These are phyloP conservation scores for Sporothrix luriei DNA, from an alignment of 2,329 filamentous ascomycete species.

Conservation along the genomic window DNA sequence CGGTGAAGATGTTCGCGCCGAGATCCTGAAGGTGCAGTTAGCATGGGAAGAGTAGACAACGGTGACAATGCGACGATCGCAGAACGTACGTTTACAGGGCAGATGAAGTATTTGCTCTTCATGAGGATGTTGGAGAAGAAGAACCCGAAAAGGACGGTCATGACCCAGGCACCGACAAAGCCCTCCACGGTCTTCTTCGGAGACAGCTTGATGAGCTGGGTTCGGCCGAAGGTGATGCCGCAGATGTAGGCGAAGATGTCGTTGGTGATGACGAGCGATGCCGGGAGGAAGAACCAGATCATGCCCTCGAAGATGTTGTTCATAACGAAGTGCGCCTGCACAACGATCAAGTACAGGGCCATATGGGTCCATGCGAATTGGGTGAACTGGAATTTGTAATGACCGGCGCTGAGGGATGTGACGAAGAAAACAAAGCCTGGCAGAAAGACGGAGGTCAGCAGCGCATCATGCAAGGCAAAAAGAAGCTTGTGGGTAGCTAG, in stretches of 20 bases:
- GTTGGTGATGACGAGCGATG: conserved; percentile 93
- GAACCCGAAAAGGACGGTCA: conserved; percentile 85
- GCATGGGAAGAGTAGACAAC: no score
- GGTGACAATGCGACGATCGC: no score
- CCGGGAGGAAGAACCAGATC: conserved; percentile 99
- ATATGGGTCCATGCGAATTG: conserved; percentile 99
- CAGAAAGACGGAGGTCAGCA: not conserved
- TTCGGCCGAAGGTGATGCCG: conserved; percentile 93
- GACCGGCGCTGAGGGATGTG: conserved; percentile 86
- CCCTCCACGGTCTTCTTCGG: conserved; percentile 99
- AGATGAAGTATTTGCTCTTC: conserved; percentile 96
- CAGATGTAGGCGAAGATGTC: conserved; percentile 98
- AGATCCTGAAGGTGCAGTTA: conserved; percentile 61
- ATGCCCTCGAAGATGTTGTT: conserved; percentile 99
- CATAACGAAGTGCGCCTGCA: conserved; percentile 99
- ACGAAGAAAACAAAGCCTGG: conserved; percentile 98
- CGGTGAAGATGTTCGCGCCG: conserved; percentile 88
- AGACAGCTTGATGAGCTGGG: conserved; percentile 95
- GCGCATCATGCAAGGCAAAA: not conserved
- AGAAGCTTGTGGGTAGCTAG: not conserved
- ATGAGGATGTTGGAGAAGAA: conserved; percentile 80
- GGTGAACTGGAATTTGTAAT: conserved; percentile 98
- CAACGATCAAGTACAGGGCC: conserved; percentile 96
- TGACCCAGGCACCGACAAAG: conserved; percentile 94
- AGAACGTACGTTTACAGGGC: conserved; percentile 76